These are phyloP conservation scores for Naumovozyma castellii DNA, from an alignment of 805 yeast species.

Conservation along the genomic window DNA sequence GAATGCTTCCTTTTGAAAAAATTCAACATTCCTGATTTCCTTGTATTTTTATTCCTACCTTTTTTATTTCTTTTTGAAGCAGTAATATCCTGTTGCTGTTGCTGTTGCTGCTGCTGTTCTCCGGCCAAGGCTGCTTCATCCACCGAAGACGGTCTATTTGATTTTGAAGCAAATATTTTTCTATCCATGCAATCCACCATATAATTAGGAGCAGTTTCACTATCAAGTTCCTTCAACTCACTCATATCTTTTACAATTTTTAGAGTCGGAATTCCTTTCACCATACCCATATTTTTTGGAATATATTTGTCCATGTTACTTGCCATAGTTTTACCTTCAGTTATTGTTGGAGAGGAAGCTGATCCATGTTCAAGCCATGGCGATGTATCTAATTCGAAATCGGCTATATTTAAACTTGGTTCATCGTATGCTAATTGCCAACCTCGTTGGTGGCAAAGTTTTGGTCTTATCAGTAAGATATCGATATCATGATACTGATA, in stretches of 20 bases:
- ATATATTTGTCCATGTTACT: neutral
- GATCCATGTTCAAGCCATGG: slow-evolving; percentile 11
- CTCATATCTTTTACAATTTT: slow-evolving; percentile 9
- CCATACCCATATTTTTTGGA: neutral
- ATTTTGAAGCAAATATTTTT: neutral
- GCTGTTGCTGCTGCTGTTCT: neutral
- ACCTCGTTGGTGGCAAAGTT: slow-evolving; percentile 10
- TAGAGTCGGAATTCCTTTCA: slow-evolving; percentile 1
- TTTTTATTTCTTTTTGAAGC: slow-evolving; percentile 1
- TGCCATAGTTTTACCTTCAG: neutral
- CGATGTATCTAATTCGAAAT: slow-evolving; percentile 18
- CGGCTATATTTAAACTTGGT: slow-evolving; percentile 25
- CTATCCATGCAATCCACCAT: slow-evolving; percentile 19
- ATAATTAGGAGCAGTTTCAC: slow-evolving; percentile 10
- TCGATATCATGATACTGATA: slow-evolving; percentile 17
- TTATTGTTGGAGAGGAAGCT: neutral
- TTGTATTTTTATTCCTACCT: slow-evolving; percentile 1
- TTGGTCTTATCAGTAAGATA: slow-evolving; percentile 21
- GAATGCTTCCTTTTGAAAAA: slow-evolving; percentile 23
- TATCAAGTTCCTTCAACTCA: slow-evolving; percentile 6
- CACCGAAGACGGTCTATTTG: slow-evolving; percentile 1
- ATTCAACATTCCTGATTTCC: slow-evolving; percentile 21
- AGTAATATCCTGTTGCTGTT: neutral
- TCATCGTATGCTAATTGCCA: slow-evolving; percentile 29
- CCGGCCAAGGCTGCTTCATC: neutral